phyloP scores from a whole-genome alignment of 805 yeast species.

The Ascoidea asiatica region DNA sequence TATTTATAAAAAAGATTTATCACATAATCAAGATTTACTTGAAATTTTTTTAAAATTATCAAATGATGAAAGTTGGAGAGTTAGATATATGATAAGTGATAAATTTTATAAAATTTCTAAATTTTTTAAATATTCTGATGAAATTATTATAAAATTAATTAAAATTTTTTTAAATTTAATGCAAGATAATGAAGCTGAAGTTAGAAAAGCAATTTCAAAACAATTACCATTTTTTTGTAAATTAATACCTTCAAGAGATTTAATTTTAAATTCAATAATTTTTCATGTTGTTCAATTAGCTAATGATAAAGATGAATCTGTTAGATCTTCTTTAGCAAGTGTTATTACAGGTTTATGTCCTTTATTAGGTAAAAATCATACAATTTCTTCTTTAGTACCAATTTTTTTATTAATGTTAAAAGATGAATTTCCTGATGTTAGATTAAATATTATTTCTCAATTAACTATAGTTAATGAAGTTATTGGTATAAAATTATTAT shows the following conservation, averaged over 20 bases:
- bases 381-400: constrained; percentile 74
- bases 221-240: constrained; percentile 70
- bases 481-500: constrained; percentile 78
- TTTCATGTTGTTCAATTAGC: constrained; percentile 77
- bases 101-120: constrained; percentile 63
- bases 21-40: constrained; percentile 51
- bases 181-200: constrained; percentile 94
- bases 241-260: constrained; percentile 32
- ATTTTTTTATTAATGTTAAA: constrained; percentile 85
- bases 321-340: constrained; percentile 83
- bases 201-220: constrained; percentile 85
- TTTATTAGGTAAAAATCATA: constrained; percentile 68
- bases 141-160: constrained; percentile 34
- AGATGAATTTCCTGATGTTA: constrained; percentile 94
- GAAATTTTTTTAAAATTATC: constrained; percentile 57
- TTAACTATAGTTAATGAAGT: constrained; percentile 87
- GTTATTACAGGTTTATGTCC: constrained; percentile 83
- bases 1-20: constrained; percentile 31
- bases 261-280: constrained; percentile 55
- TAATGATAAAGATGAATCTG: constrained; percentile 85
- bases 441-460: constrained; percentile 86
- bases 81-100: constrained; percentile 96
- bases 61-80: constrained; percentile 93
- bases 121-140: constrained; percentile 43
- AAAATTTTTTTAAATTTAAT: constrained; percentile 61